Evolutionary conservation across 768 basidiomycete genomes (phyloP).

Genomic region (Cyclocybe cylindracea): DNA sequence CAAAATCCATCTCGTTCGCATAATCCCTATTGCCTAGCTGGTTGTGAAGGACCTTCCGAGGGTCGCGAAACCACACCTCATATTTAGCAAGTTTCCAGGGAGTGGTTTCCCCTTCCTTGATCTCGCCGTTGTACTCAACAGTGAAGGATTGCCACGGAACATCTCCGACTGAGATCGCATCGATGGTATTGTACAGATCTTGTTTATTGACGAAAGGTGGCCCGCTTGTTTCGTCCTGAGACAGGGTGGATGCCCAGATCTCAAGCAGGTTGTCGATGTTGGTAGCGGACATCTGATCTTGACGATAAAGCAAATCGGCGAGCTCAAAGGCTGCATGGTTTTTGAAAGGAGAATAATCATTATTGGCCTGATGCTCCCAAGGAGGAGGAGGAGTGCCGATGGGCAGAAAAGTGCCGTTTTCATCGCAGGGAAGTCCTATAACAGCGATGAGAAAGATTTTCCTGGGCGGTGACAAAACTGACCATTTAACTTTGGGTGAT

Average conservation of each 20-base stretch:
- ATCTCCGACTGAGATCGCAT: constrained; percentile 33
- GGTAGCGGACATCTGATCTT: constrained; percentile 14
- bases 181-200: constrained; percentile 34
- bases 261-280: constrained; percentile 26
- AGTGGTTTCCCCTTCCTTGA: constrained; percentile 17
- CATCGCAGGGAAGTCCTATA: neutral
- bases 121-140: constrained; percentile 24
- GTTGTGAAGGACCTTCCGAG: constrained; percentile 23
- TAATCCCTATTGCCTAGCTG: constrained; percentile 36
- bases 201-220: constrained; percentile 31
- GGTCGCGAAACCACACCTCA: constrained; percentile 34
- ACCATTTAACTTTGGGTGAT: no score
- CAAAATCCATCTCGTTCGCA: constrained; percentile 29
- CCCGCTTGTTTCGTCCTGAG: constrained; percentile 8
- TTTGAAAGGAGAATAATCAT: constrained; percentile 18
- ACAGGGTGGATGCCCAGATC: constrained; percentile 19
- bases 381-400: neutral
- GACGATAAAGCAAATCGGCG: constrained; percentile 18
- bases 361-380: constrained; percentile 13
- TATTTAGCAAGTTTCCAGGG: constrained; percentile 32
- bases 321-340: constrained; percentile 9
- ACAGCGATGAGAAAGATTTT: no score
- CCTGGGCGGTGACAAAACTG: no score
- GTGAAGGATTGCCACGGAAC: constrained; percentile 37
- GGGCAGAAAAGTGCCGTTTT: neutral